These are phyloP conservation scores for Corynascus novoguineensis DNA, from an alignment of 495 filamentous ascomycete species.

Conservation along the genomic window DNA sequence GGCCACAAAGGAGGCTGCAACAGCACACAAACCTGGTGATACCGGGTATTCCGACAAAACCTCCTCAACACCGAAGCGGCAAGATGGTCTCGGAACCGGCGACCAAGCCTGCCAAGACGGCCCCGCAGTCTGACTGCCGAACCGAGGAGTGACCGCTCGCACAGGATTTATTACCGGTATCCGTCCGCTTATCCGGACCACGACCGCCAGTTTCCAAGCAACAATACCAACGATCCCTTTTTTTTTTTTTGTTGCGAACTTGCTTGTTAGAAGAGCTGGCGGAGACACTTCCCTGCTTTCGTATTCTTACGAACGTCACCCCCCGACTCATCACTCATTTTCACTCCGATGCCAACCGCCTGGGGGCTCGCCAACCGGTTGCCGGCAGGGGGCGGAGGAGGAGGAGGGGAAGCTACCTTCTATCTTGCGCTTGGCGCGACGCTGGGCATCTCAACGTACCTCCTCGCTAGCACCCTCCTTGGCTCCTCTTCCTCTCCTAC, in stretches of 20 bases:
- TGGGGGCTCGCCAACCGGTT: conserved; percentile 10
- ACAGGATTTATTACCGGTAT: conserved; percentile 1
- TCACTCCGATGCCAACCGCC: conserved; percentile 15
- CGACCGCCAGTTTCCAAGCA: background rate
- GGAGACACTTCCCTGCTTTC: no score
- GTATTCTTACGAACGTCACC: no score
- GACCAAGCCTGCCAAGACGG: conserved; percentile 12
- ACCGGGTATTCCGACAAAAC: no score
- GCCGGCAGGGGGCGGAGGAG: background rate
- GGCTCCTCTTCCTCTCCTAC: background rate
- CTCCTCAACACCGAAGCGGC: conserved; percentile 6
- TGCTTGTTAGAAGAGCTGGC: no score
- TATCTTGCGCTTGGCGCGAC: conserved; percentile 20
- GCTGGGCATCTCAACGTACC: conserved; percentile 14
- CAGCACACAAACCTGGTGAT: background rate
- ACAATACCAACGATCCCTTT: no score
- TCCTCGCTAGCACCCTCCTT: conserved; percentile 13
- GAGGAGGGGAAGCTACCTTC: background rate
- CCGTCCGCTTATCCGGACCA: background rate
- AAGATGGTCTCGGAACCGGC: background rate
- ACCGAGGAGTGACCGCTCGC: conserved; percentile 7
- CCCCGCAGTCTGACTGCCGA: conserved; percentile 7
- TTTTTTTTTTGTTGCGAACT: background rate
- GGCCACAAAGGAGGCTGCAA: no score
- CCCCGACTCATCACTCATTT: no score